These are phyloP conservation scores for Coemansia sp. DNA, from an alignment of 192 early-diverging fungal genomes.

Conservation along the genomic window DNA sequence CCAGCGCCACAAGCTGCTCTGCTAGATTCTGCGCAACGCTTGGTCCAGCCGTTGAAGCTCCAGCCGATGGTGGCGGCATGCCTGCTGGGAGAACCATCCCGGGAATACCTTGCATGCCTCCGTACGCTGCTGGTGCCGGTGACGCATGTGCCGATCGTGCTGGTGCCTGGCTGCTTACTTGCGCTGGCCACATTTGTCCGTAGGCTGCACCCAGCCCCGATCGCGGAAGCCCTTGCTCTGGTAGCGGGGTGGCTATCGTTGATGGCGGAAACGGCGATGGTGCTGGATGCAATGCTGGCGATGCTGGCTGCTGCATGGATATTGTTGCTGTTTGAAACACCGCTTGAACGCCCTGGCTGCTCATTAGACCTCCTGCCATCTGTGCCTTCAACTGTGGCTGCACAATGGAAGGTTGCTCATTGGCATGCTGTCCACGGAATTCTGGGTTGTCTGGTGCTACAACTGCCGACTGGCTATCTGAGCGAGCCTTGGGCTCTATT, in stretches of 20 bases:
- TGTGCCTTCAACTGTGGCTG: background rate
- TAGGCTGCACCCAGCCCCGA: slow-evolving; percentile 4
- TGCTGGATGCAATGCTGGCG: slow-evolving; percentile 41
- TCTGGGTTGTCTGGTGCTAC: background rate
- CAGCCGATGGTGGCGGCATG: slow-evolving; percentile 5
- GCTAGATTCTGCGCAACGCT: slow-evolving; percentile 51
- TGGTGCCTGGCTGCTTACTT: slow-evolving; percentile 15
- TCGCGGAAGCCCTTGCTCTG: slow-evolving; percentile 19
- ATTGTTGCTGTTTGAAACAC: background rate
- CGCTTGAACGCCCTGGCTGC: background rate
- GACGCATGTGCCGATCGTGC: slow-evolving; percentile 37
- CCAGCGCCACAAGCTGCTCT: slow-evolving; percentile 53
- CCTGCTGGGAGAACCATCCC: slow-evolving; percentile 7
- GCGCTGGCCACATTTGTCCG: slow-evolving; percentile 2
- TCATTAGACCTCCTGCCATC: background rate
- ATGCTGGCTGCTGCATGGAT: slow-evolving; percentile 21
- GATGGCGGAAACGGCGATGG: slow-evolving; percentile 51
- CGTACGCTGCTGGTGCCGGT: slow-evolving; percentile 32
- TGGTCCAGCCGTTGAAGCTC: background rate
- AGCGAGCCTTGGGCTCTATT: slow-evolving; percentile 17
- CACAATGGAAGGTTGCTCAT: background rate
- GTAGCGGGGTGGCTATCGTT: slow-evolving; percentile 49
- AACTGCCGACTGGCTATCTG: slow-evolving; percentile 5
- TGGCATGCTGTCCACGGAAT: background rate
- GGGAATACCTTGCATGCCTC: slow-evolving; percentile 9